phyloP scores from a whole-genome alignment of 257 asterid species.

The Solanum ossicruentum region DNA sequence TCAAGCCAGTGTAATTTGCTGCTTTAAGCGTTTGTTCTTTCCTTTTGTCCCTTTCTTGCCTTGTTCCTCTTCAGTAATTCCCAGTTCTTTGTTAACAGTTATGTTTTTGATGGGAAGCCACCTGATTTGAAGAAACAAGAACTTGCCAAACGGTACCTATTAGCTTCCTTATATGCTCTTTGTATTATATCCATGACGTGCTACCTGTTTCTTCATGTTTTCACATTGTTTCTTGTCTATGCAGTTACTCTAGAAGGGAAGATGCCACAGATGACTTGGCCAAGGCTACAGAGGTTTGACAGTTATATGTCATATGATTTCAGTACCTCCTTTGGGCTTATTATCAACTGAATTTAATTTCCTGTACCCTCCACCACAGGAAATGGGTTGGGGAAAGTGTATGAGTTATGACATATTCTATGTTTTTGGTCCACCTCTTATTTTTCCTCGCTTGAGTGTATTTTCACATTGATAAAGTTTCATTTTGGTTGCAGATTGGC shows the following conservation, averaged over 20 bases:
- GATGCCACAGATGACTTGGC: constrained; percentile 81
- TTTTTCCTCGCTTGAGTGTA: neutral
- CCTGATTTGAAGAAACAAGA: constrained; percentile 94
- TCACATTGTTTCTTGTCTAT: constrained; percentile 3
- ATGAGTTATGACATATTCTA: neutral
- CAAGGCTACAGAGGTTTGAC: constrained; percentile 69
- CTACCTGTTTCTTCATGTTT: neutral
- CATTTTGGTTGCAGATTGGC: constrained; percentile 42
- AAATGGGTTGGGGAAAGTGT: neutral
- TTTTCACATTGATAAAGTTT: neutral
- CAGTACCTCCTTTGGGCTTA: neutral
- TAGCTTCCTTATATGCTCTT: constrained; percentile 2
- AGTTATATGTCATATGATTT: neutral
- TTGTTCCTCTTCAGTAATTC: neutral
- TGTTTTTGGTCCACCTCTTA: neutral
- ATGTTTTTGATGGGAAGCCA: constrained; percentile 94
- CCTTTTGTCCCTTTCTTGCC: neutral
- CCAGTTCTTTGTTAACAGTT: constrained; percentile 25
- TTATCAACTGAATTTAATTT: neutral
- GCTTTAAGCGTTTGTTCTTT: neutral
- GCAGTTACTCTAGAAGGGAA: constrained; percentile 76
- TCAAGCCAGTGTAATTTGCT: constrained; percentile 75
- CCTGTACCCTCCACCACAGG: neutral
- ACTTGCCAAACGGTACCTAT: constrained; percentile 84
- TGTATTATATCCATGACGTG: neutral